Base-by-base conservation (phyloP, 2,329 filamentous ascomycete species). In the Ustilaginoidea virens region DNA sequence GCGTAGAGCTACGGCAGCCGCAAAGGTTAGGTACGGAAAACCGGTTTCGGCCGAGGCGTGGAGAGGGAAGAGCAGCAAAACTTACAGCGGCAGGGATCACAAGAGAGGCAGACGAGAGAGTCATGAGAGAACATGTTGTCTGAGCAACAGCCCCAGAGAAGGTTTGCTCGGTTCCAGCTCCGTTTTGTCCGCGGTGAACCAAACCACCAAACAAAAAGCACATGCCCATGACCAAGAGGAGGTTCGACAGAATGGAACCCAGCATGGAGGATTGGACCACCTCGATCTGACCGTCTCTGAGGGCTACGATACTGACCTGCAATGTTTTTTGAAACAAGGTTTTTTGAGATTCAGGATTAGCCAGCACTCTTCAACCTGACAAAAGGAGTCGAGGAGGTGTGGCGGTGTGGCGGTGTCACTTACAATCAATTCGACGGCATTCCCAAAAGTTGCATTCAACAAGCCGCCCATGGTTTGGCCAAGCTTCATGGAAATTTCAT, bases 191-290 rank as follows among this genome's bases (percentile, higher is more conserved):
- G 32, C 58, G 59, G 55, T 74, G 72, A 36, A 64, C 62, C 34
- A 83, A 57, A 18, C 80, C 80, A 31, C 80, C 80, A 31, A 80
- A 67, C 39, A 85, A 61, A 58, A 83, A 83, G 53, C 78, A 83
- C 64, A 80, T 81, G 42, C 79, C 78, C 48, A 85, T 67, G 26
- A 85, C 87, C 14, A 96, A 71, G 6, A 96, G 67, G 39, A 94
- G 76, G 54, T 96, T 96, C 39, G 87, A 94, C 22, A 96, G 64
- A 42, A 96, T 92, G 46, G 81, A 92, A 27, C 90, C 87, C 19
- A 96, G 74, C 86, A 96, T 96, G 38, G 83, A 92, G 13, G 87
- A 80, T 58, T 96, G 90, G n/a, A 96, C 87, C 39, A 96, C 86
- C 44, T 87, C 76, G 47, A 94, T 92, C 56, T 96, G 80, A 37